Evolutionary conservation across 768 basidiomycete species (phyloP), one percentile per base, ranked within the genome.

Genomic region (Kwoniella shandongensis): DNA sequence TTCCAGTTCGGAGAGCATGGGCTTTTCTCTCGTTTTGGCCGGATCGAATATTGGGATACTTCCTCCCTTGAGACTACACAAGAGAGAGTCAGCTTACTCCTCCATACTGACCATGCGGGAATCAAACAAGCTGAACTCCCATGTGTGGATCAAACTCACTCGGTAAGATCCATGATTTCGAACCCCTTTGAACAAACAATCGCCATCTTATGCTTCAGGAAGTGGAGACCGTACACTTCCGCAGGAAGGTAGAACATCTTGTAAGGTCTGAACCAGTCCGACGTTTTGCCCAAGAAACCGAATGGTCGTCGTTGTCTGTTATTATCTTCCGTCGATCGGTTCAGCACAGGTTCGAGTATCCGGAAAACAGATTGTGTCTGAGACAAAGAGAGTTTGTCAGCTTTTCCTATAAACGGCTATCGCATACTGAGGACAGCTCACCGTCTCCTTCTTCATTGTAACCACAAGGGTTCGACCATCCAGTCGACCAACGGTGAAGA

Each of bases 231-330:
- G 62, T 85, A 90, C 0, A 92, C 87, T 72, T 96, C 91, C 0
- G 88, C 91, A 1, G 89, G 91, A 46, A 94, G 77, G 83, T 90
- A 93, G 78, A 92, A 94, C 78, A 93, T 89, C 82, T 92, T 85
- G 77, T 93, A 97, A 23, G 88, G 80, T 35, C 93, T 82, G 83
- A 98, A 97, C 94, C 93, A 94, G 63, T 96, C 92, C 3, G 89
- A 87, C 51, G 88, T 84, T 30, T 86, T 83, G 15, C 86, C 84
- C 8, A 91, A 65, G 58, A 73, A 60, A 15, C 71, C 71, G 51
- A 73, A 73, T 6, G 71, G 69, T 29, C 71, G 58, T 15, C 73
- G 56, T 58, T 72, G 70, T 35, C 71, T 55, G 25, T 44, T 55
- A n/a, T 83, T 80, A 67, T 85, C 82, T 76, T 89, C 88, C 51